Base-by-base conservation (phyloP, 129 eudicot genomes). In the Pseudognaphalium luteoalbum region DNA sequence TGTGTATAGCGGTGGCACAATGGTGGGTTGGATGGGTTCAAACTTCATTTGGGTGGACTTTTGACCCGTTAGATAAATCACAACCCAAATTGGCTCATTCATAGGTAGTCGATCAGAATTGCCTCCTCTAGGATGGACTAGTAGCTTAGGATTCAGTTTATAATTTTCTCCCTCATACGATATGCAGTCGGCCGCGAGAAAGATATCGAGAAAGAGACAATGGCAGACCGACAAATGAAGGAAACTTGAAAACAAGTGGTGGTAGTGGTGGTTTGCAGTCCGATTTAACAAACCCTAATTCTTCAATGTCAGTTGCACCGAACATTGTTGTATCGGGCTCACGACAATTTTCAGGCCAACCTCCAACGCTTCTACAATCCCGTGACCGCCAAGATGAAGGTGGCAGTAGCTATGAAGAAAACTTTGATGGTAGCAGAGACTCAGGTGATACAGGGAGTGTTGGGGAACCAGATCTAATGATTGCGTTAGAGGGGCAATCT, bases 391-490 rank as follows among this genome's bases (percentile, higher is more conserved):
- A 76, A 71, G 98, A 93, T 75, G 98, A 93, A 62, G 84, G 88
- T 50, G 94, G 94, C 15, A 92, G 92, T 80, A 82, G 90, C 73
- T 87, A 92, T 72, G 98, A 93, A 54, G 98, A 93, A 73, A 93
- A 87, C 71, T 81, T 93, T 32, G 98, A 93, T 21, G 98, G 90
- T 64, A 92, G 96, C 77, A 86, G 84, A 65, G 98, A 93, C 81
- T 90, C 91, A 2, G 97, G 97, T 14, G 98, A 93, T 70, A 88
- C 98, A 22, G 96, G 98, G 4, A 93, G 98, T 75, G 70, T 91
- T 35, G 98, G 98, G 52, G 98, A 93, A 58, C 85, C 97, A 5
- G 97, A 93, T 52, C 62, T 75, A 66, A 82, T 82, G 42, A 85
- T 89, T 54, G 90, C 87, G 33, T 81, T 90, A 20, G 98, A 93